Evolutionary conservation across 2,329 filamentous ascomycete species (phyloP), one percentile per base, ranked within the genome.

Genomic region (Sporothrix mexicana): DNA sequence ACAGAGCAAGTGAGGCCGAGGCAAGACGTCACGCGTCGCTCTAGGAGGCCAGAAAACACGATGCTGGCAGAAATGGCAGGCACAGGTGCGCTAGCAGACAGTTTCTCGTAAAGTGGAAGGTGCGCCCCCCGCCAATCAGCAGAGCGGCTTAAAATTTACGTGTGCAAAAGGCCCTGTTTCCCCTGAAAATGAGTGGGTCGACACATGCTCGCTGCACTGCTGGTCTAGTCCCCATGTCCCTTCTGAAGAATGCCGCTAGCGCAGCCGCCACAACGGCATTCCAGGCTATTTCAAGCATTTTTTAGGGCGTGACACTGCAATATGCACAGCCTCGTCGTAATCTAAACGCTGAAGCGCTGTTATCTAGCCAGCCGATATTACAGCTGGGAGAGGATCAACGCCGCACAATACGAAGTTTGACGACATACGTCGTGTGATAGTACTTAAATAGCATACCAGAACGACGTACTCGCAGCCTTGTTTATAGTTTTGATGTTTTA

Each of bases 51-150:
- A 72, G 15, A 23, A 41, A 20, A 68, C 62, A 72, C 61, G 62
- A 49, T 67, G 61, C 49, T 66, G 12, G 41, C 10, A 43, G 36
- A 23, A 62, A 43, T n/a, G 57, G 30, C 57, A 61, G 57, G 57
- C 15, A 61, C 57, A 30, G 15, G 17, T 43, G 20, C 59, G 59
- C 36, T 45, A 64, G 45, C 47, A 49, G 23, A 30, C 8, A 12
- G 67, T 41, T 41, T 10, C 64, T 20, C 8, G 36, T 20, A 64
- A 23, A 47, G 61, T 47, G 61, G 61, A 66, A 71, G 51, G 51
- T 15, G 41, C 62, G 55, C 41, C 61, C 70, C 70, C 70, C 62
- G 66, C 71, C 71, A 72, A 68, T 72, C 71, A 72, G 71, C 71
- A 59, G 23, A 5, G 23, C 45, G 64, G 62, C 71, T 61, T 72